These are phyloP conservation scores for Sclerotinia sclerotiorum DNA, from an alignment of 2,329 filamentous ascomycete genomes.

Conservation along the genomic window DNA sequence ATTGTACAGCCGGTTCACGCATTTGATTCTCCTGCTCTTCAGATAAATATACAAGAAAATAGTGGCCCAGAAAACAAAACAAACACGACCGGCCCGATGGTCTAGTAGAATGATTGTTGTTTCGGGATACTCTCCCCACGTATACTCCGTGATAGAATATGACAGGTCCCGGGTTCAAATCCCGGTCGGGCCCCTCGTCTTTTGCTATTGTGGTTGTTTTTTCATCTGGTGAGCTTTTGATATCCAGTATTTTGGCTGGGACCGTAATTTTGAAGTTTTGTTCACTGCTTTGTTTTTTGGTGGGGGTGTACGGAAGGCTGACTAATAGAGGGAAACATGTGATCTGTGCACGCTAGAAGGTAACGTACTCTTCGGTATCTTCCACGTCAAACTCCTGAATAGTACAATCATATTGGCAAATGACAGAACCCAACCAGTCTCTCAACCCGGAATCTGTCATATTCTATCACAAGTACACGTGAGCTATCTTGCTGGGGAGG, in stretches of 20 bases:
- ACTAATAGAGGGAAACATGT: neutral
- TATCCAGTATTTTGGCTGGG: neutral
- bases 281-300: neutral
- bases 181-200: conserved; percentile 1
- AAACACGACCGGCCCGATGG: neutral
- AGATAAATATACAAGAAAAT: rapidly evolving
- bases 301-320: neutral
- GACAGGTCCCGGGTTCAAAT: conserved; percentile 11
- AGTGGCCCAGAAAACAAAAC: rapidly evolving
- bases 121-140: conserved; percentile 10
- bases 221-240: neutral
- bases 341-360: neutral
- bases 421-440: too few species aligned
- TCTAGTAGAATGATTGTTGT: conserved; percentile 6
- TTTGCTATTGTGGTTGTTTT: neutral
- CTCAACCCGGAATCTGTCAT: neutral
- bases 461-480: neutral
- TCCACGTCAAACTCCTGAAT: neutral
- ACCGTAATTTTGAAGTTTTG: neutral
- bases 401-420: too few species aligned
- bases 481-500: neutral
- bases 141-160: conserved; percentile 14
- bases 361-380: too few species aligned
- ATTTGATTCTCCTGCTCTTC: rapidly evolving
- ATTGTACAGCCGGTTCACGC: neutral